phyloP scores from a whole-genome alignment of 768 basidiomycete species.

The Hirschioporus abietinus region DNA sequence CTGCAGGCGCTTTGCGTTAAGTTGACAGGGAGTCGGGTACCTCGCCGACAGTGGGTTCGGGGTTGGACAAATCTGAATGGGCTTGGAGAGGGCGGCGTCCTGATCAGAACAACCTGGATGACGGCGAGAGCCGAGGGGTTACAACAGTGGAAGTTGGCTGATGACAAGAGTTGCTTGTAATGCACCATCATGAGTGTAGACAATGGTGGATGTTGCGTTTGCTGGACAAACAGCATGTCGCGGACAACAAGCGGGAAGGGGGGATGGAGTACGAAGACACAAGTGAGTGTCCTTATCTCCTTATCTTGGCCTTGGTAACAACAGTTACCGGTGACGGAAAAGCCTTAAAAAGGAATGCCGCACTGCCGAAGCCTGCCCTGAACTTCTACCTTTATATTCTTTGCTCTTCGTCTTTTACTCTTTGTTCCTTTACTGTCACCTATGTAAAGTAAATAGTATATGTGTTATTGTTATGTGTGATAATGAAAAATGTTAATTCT shows the following conservation, averaged over 20 bases:
- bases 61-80: slow-evolving; percentile 25
- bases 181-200: slow-evolving; percentile 18
- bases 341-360: too few species aligned
- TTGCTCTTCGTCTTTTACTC: too few species aligned
- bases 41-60: slow-evolving; percentile 30
- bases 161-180: slow-evolving; percentile 18
- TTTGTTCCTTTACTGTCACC: too few species aligned
- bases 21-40: background rate
- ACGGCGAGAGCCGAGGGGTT: slow-evolving; percentile 66
- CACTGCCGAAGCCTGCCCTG: too few species aligned
- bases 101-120: slow-evolving; percentile 59
- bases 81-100: slow-evolving; percentile 64
- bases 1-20: slow-evolving; percentile 25
- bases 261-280: too few species aligned
- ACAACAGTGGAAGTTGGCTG: slow-evolving; percentile 44
- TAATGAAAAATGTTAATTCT: too few species aligned
- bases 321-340: too few species aligned
- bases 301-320: too few species aligned
- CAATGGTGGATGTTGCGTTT: slow-evolving; percentile 27
- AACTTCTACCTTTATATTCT: too few species aligned
- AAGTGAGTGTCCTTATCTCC: too few species aligned
- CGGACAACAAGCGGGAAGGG: slow-evolving; percentile 2
- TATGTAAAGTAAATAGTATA: too few species aligned
- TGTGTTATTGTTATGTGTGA: too few species aligned
- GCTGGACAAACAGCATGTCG: slow-evolving; percentile 36